Base-by-base conservation (phyloP, 2,329 filamentous ascomycete species). In the Colletotrichum cereale region DNA sequence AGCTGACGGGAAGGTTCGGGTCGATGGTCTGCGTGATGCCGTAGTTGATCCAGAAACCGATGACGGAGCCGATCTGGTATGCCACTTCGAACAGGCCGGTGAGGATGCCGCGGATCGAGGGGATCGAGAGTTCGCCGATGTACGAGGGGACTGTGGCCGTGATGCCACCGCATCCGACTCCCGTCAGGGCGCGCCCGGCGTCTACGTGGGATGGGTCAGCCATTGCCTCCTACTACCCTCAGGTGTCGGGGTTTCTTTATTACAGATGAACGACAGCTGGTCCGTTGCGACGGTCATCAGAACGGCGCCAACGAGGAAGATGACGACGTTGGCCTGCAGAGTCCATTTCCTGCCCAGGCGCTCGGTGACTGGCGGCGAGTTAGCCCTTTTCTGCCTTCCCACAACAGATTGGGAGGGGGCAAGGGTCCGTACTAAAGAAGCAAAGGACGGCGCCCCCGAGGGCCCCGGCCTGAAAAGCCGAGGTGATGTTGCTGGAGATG, bases 61-160 rank as follows among this genome's bases (percentile, higher is more conserved):
- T 79, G 10, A 84, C 73, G 1, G 79, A 78, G 5, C 87, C 88
- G 14, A 87, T 84, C 74, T 89, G 87, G 72, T 88, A 88, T 0
- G 86, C 84, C 10, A 89, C 80, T 69, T 84, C 82, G 75, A 83
- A 87, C 53, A 88, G 77, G 24, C 88, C 88, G 18, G 87, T 87
- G 5, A 89, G 84, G 44, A 88, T 81, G 75, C 89, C 89, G 75
- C 89, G 85, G 67, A 86, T 89, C 5, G 85, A 86, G 0, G 89
- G 85, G 74, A 88, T 85, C 0, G 89, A 88, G 70, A 88, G 86
- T 76, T 92, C 90, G 24, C 89, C 87, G 67, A 91, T 89, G 77
- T 91, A 92, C 42, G 89, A 85, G 2, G 89, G 90, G 3, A 91
- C 87, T 6, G 86, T 87, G 77, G 87, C 88, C 18, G 85, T 72